Conservation (phyloP, 768 basidiomycete genomes). For the Clavaria fumosa region DNA sequence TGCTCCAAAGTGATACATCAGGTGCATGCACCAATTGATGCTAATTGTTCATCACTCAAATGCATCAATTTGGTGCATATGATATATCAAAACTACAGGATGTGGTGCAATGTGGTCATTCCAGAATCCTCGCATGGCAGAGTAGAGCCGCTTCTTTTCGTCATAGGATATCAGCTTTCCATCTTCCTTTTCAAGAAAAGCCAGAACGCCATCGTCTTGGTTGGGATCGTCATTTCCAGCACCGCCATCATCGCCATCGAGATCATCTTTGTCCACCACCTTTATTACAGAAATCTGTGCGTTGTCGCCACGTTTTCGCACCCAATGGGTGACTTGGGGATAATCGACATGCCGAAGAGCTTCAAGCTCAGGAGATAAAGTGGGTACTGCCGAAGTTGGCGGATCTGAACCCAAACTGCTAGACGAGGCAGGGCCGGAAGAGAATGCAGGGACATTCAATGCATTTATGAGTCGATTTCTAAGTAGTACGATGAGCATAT, state of each 20-base stretch:
- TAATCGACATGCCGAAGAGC: not conserved
- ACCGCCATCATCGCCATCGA: not conserved
- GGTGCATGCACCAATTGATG: too few species aligned
- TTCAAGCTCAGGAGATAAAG: not conserved
- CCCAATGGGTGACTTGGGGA: not conserved
- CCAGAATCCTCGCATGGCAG: not conserved
- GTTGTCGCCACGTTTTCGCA: not conserved
- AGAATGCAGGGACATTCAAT: not conserved
- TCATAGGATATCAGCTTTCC: not conserved
- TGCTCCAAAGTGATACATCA: too few species aligned
- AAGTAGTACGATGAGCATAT: not conserved
- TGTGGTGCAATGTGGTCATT: not conserved
- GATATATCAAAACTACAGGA: too few species aligned
- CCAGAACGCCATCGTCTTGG: not conserved
- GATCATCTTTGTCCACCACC: not conserved
- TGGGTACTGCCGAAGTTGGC: not conserved
- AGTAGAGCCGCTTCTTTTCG: not conserved
- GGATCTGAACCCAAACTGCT: not conserved
- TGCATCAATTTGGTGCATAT: too few species aligned
- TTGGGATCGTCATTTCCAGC: not conserved
- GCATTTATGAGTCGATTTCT: not conserved
- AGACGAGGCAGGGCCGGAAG: not conserved
- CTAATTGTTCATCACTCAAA: too few species aligned
- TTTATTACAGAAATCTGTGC: not conserved
- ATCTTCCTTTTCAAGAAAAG: not conserved